These are phyloP conservation scores for Cladophialophora chaetospira DNA, from an alignment of 2,329 filamentous ascomycete species.

Conservation along the genomic window DNA sequence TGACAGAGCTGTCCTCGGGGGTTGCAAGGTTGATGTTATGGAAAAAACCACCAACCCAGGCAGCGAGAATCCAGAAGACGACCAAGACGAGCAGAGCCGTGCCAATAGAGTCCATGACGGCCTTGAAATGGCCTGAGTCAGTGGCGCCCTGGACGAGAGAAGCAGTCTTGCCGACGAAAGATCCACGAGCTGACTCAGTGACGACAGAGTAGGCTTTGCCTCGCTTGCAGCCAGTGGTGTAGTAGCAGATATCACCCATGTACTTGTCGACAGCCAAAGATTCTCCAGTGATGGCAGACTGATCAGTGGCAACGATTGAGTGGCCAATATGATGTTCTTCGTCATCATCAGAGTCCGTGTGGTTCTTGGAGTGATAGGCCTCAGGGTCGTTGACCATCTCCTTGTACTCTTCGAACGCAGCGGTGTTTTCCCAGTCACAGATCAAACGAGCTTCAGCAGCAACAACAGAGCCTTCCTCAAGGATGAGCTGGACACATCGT, in stretches of 20 bases:
- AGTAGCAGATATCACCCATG: conserved; percentile 75
- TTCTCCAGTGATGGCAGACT: conserved; percentile 79
- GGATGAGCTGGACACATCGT: conserved; percentile 55
- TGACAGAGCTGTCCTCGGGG: conserved; percentile 60
- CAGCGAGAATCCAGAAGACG: conserved; percentile 73
- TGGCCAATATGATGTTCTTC: conserved; percentile 65
- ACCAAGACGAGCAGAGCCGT: conserved; percentile 72
- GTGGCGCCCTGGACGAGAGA: conserved; percentile 72
- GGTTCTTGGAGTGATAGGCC: conserved; percentile 62
- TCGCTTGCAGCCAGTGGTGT: conserved; percentile 80
- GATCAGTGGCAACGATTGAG: conserved; percentile 70
- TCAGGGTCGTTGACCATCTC: conserved; percentile 63
- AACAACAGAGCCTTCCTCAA: conserved; percentile 72
- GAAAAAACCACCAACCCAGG: conserved; percentile 80
- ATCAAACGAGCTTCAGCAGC: conserved; percentile 71
- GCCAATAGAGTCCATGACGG: conserved; percentile 80
- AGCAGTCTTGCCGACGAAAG: conserved; percentile 76
- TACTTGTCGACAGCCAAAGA: conserved; percentile 78
- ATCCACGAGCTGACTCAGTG: conserved; percentile 67
- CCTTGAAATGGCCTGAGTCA: conserved; percentile 78
- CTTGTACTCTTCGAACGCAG: conserved; percentile 68
- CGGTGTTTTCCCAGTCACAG: conserved; percentile 69
- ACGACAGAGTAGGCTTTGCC: conserved; percentile 73
- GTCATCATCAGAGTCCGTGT: conserved; percentile 59
- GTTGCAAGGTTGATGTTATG: conserved; percentile 66